Evolutionary conservation across 805 yeast genomes (phyloP).

Genomic region (Candida rishiriensis): DNA sequence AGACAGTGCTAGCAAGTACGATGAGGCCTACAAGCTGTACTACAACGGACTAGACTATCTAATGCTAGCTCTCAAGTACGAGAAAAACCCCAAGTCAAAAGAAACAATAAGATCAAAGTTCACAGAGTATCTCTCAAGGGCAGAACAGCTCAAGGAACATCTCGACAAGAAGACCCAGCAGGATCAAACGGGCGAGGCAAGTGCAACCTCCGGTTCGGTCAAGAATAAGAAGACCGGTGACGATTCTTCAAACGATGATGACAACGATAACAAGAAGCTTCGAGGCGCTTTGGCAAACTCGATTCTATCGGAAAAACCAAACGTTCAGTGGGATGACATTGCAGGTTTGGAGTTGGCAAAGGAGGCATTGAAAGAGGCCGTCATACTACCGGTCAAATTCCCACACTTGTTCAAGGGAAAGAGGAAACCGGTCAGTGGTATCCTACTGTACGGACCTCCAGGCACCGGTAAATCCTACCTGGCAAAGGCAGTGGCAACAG

Average conservation of each 20-base stretch:
- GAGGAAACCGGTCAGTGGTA: conserved; percentile 89
- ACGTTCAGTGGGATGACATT: conserved; percentile 90
- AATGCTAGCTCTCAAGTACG: conserved; percentile 93
- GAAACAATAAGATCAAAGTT: conserved; percentile 85
- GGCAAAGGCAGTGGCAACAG: conserved; percentile 98
- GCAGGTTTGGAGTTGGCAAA: conserved; percentile 96
- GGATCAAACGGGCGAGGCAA: conserved; percentile 45
- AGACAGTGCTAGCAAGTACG: conserved; percentile 83
- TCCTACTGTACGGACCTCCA: conserved; percentile 85
- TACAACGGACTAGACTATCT: conserved; percentile 91
- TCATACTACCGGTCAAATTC: conserved; percentile 90
- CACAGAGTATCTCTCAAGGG: conserved; percentile 86
- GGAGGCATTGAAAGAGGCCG: conserved; percentile 96
- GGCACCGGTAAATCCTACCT: conserved; percentile 97
- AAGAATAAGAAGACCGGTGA: conserved; percentile 44
- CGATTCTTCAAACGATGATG: conserved; percentile 48
- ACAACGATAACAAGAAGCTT: conserved; percentile 80
- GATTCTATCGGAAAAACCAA: conserved; percentile 85
- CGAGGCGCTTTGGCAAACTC: conserved; percentile 91
- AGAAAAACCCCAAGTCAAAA: conserved; percentile 84
- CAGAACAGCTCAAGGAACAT: conserved; percentile 90
- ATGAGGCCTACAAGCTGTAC: conserved; percentile 90
- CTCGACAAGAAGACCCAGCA: conserved; percentile 56
- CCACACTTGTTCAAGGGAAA: conserved; percentile 95
- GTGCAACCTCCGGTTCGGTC: conserved; percentile 54